Evolutionary conservation across 148 eudicot genomes (phyloP).

Genomic region (Silene uniflora): DNA sequence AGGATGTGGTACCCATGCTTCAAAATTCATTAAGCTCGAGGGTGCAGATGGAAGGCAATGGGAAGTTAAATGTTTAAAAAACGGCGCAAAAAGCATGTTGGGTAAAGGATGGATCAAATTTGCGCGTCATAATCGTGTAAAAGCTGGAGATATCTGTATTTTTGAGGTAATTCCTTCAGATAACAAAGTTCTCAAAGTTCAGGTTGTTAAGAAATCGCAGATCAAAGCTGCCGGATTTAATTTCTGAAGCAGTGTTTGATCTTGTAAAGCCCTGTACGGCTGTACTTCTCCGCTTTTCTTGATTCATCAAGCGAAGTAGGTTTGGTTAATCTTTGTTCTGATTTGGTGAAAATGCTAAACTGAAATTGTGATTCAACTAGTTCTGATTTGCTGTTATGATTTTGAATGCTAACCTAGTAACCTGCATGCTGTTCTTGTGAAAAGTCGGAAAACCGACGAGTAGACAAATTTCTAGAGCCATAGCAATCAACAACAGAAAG

Average conservation of each 20-base stretch:
- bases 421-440: not conserved
- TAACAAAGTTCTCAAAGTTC: constrained; percentile 17
- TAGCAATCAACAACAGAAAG: not conserved
- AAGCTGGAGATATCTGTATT: constrained; percentile 45
- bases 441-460: too few relatives aligned
- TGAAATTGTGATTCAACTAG: too few relatives aligned
- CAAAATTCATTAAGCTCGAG: constrained; percentile 25
- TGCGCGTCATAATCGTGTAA: constrained; percentile 30
- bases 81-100: not conserved
- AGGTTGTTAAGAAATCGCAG: constrained; percentile 19
- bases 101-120: constrained; percentile 42
- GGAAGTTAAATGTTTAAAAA: constrained; percentile 25
- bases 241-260: not conserved
- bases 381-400: too few relatives aligned
- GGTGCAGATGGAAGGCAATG: constrained; percentile 31
- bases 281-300: not conserved
- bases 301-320: not conserved
- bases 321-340: too few relatives aligned
- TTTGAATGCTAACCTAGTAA: not conserved
- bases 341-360: too few relatives aligned
- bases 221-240: not conserved
- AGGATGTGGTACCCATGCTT: not conserved
- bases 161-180: constrained; percentile 28
- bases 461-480: not conserved
- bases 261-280: constrained; percentile 1